phyloP scores from a whole-genome alignment of 495 filamentous ascomycete species.

The Hypomontagnella submonticulosa region DNA sequence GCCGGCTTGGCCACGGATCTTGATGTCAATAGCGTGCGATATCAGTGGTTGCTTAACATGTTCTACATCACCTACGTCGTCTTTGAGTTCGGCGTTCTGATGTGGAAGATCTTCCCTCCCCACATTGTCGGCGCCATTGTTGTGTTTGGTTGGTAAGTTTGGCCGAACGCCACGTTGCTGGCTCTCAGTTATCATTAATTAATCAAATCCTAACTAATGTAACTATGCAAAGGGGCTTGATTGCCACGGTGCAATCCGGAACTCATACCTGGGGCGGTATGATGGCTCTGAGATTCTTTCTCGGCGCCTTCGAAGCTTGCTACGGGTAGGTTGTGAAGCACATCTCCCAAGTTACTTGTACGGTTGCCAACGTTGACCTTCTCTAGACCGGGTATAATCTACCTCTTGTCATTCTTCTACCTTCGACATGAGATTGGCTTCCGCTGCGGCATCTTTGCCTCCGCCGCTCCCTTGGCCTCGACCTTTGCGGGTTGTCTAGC shows the following conservation, averaged over 20 bases:
- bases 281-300: constrained; percentile 72
- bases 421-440: constrained; percentile 78
- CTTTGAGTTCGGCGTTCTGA: constrained; percentile 72
- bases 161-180: neutral
- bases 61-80: constrained; percentile 72
- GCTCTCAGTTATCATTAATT: neutral
- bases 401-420: constrained; percentile 82
- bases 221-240: constrained; percentile 56
- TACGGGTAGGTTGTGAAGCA: constrained; percentile 56
- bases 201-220: constrained; percentile 6
- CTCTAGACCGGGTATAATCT: constrained; percentile 70
- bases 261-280: constrained; percentile 66
- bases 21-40: constrained; percentile 42
- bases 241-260: constrained; percentile 67
- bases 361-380: constrained; percentile 5
- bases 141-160: constrained; percentile 45
- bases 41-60: constrained; percentile 73
- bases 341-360: neutral
- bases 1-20: constrained; percentile 51
- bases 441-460: constrained; percentile 76
- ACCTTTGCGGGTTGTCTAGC: constrained; percentile 82
- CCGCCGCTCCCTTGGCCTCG: constrained; percentile 78
- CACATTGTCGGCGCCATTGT: constrained; percentile 53
- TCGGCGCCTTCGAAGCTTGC: constrained; percentile 71
- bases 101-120: constrained; percentile 71